A percentile compares a stretch with the other conserved stretches of the same genome.
These are phyloP conservation scores for Ustilago xerochloae DNA, from an alignment of 1,284 basidiomycete genomes.

Conservation along the genomic window DNA sequence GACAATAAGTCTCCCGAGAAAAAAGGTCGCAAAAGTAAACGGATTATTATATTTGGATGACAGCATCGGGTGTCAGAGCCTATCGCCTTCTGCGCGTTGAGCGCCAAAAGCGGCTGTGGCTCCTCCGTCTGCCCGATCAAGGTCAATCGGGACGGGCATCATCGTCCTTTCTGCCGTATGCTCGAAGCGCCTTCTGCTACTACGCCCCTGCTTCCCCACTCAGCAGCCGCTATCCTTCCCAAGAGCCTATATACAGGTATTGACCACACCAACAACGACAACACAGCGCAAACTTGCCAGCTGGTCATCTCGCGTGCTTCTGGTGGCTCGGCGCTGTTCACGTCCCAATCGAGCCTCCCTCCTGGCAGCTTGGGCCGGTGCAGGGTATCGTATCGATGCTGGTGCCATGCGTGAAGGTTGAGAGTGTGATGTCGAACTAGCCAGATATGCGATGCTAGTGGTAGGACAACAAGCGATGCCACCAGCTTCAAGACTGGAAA, in stretches of 20 bases:
- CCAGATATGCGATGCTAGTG: conserved; percentile 30
- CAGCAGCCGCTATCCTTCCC: conserved; percentile 33
- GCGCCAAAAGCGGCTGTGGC: too few relatives aligned
- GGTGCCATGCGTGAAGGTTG: conserved; percentile 30
- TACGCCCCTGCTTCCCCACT: conserved; percentile 37
- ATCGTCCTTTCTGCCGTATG: not conserved
- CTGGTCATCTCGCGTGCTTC: conserved; percentile 22
- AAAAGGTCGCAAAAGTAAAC: not conserved
- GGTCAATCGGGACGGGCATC: not conserved
- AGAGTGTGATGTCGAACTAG: conserved; percentile 35
- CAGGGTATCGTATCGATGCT: conserved; percentile 35
- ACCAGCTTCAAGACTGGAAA: not conserved
- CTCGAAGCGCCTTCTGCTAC: not conserved
- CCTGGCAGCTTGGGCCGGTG: conserved; percentile 33
- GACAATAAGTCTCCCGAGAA: not conserved
- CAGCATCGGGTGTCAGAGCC: too few relatives aligned
- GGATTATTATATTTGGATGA: not conserved
- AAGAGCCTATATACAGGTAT: conserved; percentile 43
- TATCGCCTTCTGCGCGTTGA: too few relatives aligned
- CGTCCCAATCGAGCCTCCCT: conserved; percentile 45
- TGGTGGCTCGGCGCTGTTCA: conserved; percentile 13
- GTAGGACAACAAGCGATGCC: conserved; percentile 13
- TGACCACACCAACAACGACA: conserved; percentile 38
- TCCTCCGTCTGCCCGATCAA: conserved; percentile 1
- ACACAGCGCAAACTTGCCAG: conserved; percentile 37